These are phyloP conservation scores for Hypholoma sublateritium DNA, from an alignment of 768 basidiomycete genomes.

Conservation along the genomic window DNA sequence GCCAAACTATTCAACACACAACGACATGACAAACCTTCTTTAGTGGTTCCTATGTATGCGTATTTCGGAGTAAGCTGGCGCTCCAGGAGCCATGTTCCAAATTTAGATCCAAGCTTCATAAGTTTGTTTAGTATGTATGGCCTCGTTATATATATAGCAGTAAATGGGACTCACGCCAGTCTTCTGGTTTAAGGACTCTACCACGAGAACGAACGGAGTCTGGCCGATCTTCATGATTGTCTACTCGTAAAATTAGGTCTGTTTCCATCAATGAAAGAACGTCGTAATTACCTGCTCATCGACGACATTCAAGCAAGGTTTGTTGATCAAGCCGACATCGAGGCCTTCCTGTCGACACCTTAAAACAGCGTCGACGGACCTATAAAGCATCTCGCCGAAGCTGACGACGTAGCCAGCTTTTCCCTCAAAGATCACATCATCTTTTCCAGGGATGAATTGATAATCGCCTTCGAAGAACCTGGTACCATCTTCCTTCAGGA, in stretches of 20 bases:
- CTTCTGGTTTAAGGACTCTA: conserved; percentile 87
- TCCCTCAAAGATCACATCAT: conserved; percentile 79
- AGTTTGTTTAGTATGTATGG: conserved; percentile 2
- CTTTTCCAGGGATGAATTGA: conserved; percentile 81
- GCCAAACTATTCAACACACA: conserved; percentile 8
- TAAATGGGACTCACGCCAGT: conserved; percentile 55
- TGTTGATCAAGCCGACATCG: conserved; percentile 86
- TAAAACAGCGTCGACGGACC: conserved; percentile 81
- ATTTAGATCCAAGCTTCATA: conserved; percentile 70
- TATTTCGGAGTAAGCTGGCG: conserved; percentile 79
- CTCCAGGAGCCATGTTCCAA: conserved; percentile 85
- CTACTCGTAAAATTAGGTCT: conserved; percentile 24
- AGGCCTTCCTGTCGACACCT: conserved; percentile 69
- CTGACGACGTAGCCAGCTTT: conserved; percentile 81
- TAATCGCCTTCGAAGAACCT: conserved; percentile 70
- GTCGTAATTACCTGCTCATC: conserved; percentile 63
- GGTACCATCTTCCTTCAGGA: conserved; percentile 73
- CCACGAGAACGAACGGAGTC: conserved; percentile 79
- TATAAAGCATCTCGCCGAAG: conserved; percentile 86
- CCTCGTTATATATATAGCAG: background rate
- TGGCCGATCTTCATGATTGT: conserved; percentile 69
- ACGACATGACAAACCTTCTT: conserved; percentile 50
- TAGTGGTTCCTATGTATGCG: conserved; percentile 76
- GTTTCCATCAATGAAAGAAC: background rate
- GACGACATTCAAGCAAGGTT: conserved; percentile 77